These are phyloP conservation scores for Quercus ilex DNA, from an alignment of 306 rosid genomes.

Conservation along the genomic window DNA sequence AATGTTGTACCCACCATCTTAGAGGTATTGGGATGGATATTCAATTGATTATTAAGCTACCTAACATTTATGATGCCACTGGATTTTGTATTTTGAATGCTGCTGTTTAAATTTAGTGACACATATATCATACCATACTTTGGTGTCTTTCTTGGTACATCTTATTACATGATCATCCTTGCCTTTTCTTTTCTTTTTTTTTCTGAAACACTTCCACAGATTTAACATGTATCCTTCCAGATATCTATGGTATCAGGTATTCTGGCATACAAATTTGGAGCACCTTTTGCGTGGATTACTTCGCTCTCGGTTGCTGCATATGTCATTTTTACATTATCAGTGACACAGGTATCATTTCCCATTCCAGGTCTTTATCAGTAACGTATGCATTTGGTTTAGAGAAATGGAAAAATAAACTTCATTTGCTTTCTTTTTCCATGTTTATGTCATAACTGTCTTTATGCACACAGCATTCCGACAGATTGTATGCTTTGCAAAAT, in stretches of 20 bases:
- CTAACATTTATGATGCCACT: constrained; percentile 5
- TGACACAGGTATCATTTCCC: constrained; percentile 73
- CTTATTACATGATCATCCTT: constrained; percentile 25
- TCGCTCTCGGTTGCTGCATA: constrained; percentile 95
- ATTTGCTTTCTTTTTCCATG: constrained; percentile 1
- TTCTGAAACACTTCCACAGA: constrained; percentile 46
- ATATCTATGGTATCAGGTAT: constrained; percentile 99
- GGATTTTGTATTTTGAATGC: constrained; percentile 2
- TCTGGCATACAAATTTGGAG: constrained; percentile 92
- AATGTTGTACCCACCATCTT: constrained; percentile 88
- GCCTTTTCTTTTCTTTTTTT: constrained; percentile 23
- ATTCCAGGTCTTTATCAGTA: constrained; percentile 3
- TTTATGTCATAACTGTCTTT: neutral
- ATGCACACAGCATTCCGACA: neutral
- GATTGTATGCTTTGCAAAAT: neutral
- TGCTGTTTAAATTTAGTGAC: neutral
- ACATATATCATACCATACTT: constrained; percentile 2
- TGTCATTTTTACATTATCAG: constrained; percentile 65
- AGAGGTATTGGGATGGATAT: constrained; percentile 61
- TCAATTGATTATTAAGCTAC: constrained; percentile 16
- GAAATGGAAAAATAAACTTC: constrained; percentile 1
- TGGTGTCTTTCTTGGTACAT: constrained; percentile 7
- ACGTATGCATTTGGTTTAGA: neutral
- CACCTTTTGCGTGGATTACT: constrained; percentile 94
- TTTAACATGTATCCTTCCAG: constrained; percentile 68